Percentiles rank a stretch among this genome's conserved stretches.
Conservation (phyloP, 2,329 filamentous ascomycete species). For the Leptographium flavum region DNA sequence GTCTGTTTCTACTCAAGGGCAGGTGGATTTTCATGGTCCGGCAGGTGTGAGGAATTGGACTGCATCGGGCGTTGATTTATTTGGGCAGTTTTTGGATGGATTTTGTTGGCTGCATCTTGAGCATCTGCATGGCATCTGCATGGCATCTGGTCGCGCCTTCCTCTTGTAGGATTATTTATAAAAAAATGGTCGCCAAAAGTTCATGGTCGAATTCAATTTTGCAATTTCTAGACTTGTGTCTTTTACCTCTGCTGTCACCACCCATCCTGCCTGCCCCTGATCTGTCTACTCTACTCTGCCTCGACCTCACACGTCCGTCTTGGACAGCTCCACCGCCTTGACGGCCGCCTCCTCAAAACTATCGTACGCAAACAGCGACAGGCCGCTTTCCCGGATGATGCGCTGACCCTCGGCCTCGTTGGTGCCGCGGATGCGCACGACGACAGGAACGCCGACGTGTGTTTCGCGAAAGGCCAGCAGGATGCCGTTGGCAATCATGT, state of each 20-base stretch:
- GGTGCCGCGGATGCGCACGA: slow-evolving; percentile 64
- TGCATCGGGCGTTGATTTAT: no score
- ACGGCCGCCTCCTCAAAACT: slow-evolving; percentile 59
- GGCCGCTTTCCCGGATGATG: slow-evolving; percentile 53
- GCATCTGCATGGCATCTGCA: no score
- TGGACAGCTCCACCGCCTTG: slow-evolving; percentile 44
- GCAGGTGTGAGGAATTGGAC: not conserved
- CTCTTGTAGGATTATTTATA: no score
- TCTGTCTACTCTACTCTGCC: not conserved
- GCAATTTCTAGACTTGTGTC: no score
- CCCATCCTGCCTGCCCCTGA: not conserved
- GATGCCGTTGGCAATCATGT: slow-evolving; percentile 69
- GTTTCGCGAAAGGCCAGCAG: slow-evolving; percentile 59
- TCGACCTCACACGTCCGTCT: not conserved
- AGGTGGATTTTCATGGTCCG: slow-evolving; percentile 9
- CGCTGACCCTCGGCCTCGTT: slow-evolving; percentile 57
- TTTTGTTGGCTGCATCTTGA: no score
- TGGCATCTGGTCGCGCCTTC: no score
- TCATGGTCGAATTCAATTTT: no score
- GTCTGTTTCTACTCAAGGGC: slow-evolving; percentile 7
- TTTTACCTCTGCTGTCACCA: not conserved
- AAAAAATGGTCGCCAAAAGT: no score
- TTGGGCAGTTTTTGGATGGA: not conserved
- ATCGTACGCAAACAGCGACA: slow-evolving; percentile 58
- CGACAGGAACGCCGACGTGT: slow-evolving; percentile 52